Conservation (phyloP, 805 yeast species). For the Teunomyces lycoperdinae region DNA sequence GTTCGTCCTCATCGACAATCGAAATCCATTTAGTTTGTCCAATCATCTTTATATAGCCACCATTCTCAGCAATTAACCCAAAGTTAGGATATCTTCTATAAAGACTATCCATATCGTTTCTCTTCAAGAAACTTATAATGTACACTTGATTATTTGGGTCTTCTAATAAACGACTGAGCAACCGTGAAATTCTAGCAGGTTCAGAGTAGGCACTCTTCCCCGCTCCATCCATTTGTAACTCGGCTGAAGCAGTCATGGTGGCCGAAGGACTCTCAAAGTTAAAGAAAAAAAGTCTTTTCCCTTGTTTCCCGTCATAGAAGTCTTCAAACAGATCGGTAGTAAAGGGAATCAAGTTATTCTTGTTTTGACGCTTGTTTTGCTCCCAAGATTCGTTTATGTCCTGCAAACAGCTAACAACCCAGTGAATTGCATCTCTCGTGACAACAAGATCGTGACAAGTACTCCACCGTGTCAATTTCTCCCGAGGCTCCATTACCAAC, state of each 20-base stretch:
- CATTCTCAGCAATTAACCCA: slow-evolving; percentile 89
- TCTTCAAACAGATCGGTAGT: slow-evolving; percentile 30
- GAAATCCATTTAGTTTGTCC: slow-evolving; percentile 58
- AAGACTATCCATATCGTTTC: slow-evolving; percentile 61
- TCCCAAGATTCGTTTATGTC: slow-evolving; percentile 48
- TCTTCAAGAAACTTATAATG: slow-evolving; percentile 62
- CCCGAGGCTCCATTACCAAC: slow-evolving; percentile 62
- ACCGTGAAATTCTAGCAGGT: slow-evolving; percentile 54
- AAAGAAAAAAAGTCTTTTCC: slow-evolving; percentile 49
- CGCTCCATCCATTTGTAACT: slow-evolving; percentile 8
- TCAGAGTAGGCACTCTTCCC: slow-evolving; percentile 42
- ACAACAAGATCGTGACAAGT: slow-evolving; percentile 55
- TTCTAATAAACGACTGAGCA: slow-evolving; percentile 55
- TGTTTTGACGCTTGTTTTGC: slow-evolving; percentile 25
- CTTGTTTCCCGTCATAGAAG: slow-evolving; percentile 23
- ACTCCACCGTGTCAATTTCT: slow-evolving; percentile 61
- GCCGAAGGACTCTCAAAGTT: slow-evolving; percentile 46
- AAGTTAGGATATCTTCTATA: slow-evolving; percentile 65
- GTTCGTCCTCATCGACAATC: slow-evolving; percentile 49
- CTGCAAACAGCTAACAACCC: slow-evolving; percentile 62
- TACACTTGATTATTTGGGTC: slow-evolving; percentile 68
- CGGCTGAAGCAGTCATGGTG: slow-evolving; percentile 11
- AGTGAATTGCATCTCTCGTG: slow-evolving; percentile 66
- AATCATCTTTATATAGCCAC: slow-evolving; percentile 67
- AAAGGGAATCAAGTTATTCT: slow-evolving; percentile 28